These are phyloP conservation scores for Plectosphaerella sp. DNA, from an alignment of 2,329 filamentous ascomycete genomes.

Conservation along the genomic window DNA sequence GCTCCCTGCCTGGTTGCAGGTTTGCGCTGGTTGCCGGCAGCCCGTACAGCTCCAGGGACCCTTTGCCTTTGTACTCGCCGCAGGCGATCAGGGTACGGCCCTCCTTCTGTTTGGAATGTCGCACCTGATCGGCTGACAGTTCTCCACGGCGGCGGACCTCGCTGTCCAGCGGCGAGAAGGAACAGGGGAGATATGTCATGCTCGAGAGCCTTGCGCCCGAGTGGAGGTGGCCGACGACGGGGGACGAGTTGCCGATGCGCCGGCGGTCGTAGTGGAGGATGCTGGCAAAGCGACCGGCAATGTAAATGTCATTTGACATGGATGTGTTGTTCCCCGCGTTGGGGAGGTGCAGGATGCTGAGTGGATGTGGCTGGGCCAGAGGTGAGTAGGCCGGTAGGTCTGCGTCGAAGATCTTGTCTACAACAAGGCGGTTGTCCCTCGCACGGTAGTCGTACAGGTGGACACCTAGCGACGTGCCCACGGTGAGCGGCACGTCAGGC, in stretches of 20 bases:
- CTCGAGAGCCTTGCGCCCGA: conserved; percentile 77
- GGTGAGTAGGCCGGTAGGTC: conserved; percentile 59
- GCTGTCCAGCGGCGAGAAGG: conserved; percentile 58
- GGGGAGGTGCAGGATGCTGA: conserved; percentile 77
- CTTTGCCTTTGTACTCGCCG: conserved; percentile 88
- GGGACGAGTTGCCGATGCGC: conserved; percentile 56
- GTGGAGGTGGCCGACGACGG: conserved; percentile 70
- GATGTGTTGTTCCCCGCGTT: conserved; percentile 44
- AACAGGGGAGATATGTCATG: conserved; percentile 64
- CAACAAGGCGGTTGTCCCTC: conserved; percentile 23
- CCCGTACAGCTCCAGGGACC: conserved; percentile 83
- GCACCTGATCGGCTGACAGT: conserved; percentile 50
- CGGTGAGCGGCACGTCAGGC: conserved; percentile 66
- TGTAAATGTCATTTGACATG: conserved; percentile 75
- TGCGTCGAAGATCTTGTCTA: conserved; percentile 36
- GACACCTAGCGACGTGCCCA: conserved; percentile 77
- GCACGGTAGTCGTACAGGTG: conserved; percentile 76
- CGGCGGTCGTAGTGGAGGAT: conserved; percentile 87
- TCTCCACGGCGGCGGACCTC: conserved; percentile 52
- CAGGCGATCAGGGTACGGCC: conserved; percentile 73
- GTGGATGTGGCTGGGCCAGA: conserved; percentile 73
- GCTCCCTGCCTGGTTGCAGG: conserved; percentile 22
- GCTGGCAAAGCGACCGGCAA: conserved; percentile 83
- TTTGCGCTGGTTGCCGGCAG: conserved; percentile 28
- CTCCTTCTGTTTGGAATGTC: conserved; percentile 44